Conservation (phyloP, 2,329 filamentous ascomycete genomes). For the Colletotrichum shisoi region DNA sequence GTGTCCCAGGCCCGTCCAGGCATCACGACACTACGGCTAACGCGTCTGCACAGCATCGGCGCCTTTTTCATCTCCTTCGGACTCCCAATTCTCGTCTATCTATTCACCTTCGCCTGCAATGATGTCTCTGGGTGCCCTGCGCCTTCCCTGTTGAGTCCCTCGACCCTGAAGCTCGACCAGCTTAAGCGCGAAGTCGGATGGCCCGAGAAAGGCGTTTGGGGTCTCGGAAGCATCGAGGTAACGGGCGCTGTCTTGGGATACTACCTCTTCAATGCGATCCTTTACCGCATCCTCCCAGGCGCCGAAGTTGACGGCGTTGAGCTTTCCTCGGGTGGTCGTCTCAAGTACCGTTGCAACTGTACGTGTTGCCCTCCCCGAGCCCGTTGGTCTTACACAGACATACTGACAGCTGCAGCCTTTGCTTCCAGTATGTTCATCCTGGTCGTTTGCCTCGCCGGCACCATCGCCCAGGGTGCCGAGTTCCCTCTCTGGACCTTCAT, state of each 20-base stretch:
- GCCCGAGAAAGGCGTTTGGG: conserved; percentile 73
- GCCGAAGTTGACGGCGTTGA: conserved; percentile 73
- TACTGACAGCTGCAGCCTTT: conserved; percentile 65
- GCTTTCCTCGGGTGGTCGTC: conserved; percentile 73
- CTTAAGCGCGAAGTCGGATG: conserved; percentile 85
- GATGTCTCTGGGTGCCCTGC: conserved; percentile 90
- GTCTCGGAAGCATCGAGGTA: conserved; percentile 74
- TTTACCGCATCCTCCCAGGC: conserved; percentile 81
- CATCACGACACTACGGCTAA: neutral
- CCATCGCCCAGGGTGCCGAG: conserved; percentile 76
- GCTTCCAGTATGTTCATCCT: conserved; percentile 77
- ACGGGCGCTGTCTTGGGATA: conserved; percentile 77
- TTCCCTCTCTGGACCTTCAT: conserved; percentile 94
- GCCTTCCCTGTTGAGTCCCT: conserved; percentile 78
- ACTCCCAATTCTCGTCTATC: conserved; percentile 79
- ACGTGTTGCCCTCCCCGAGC: conserved; percentile 40
- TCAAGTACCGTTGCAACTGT: conserved; percentile 86
- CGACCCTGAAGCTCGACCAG: conserved; percentile 72
- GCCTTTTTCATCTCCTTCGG: conserved; percentile 80
- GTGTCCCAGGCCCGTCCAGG: accelerated
- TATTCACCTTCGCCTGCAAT: conserved; percentile 87
- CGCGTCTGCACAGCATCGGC: conserved; percentile 62
- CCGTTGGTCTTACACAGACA: no score
- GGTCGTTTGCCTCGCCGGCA: conserved; percentile 75
- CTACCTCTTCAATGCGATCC: conserved; percentile 76